phyloP scores from a whole-genome alignment of 2,329 filamentous ascomycete species.

The Verticillium longisporum region DNA sequence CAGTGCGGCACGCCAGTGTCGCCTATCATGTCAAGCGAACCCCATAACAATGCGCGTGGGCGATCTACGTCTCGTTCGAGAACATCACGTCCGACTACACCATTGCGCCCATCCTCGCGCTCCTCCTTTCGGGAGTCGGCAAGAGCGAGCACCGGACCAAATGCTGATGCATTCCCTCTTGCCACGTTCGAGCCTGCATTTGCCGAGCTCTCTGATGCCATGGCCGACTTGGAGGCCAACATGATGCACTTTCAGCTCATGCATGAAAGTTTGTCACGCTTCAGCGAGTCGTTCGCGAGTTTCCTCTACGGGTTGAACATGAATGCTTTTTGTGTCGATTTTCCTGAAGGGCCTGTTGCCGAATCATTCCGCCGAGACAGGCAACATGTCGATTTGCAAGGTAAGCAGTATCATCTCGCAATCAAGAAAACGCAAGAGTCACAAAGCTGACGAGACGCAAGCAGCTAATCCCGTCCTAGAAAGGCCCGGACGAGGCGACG shows the following conservation, averaged over 20 bases:
- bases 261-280: constrained; percentile 88
- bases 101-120: constrained; percentile 81
- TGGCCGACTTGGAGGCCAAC: constrained; percentile 94
- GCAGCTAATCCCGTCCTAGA: constrained; percentile 15
- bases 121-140: constrained; percentile 79
- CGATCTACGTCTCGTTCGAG: constrained; percentile 55
- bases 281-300: constrained; percentile 91
- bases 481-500: constrained; percentile 22
- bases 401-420: not conserved
- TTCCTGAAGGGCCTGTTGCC: constrained; percentile 81
- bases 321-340: constrained; percentile 98
- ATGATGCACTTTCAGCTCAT: constrained; percentile 96
- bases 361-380: constrained; percentile 73
- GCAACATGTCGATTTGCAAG: constrained; percentile 44
- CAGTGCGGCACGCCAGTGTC: not conserved
- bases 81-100: constrained; percentile 79
- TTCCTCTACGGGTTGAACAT: constrained; percentile 97
- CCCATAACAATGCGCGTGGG: not conserved
- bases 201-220: constrained; percentile 85
- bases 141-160: constrained; percentile 43
- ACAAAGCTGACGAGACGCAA: not conserved
- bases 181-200: constrained; percentile 84
- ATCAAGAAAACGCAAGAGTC: not conserved
- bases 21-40: not conserved
- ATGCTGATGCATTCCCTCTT: constrained; percentile 58